Evolutionary conservation across 148 eudicot genomes (phyloP).

Genomic region (Amaranthus cruentus): DNA sequence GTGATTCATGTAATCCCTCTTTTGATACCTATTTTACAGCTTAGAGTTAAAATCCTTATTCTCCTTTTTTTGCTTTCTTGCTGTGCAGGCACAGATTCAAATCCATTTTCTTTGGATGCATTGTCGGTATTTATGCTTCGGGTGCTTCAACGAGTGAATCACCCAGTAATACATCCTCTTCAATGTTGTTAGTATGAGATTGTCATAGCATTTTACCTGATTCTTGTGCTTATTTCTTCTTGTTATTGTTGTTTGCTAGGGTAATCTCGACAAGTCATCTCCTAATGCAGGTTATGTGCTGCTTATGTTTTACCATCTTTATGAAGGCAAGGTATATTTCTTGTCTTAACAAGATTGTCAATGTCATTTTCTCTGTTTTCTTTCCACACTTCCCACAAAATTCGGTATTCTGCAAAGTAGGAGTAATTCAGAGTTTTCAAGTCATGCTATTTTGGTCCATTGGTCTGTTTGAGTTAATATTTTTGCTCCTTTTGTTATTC

Average conservation of each 20-base stretch:
- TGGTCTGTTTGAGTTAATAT: background rate
- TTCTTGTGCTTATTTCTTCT: background rate
- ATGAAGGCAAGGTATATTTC: conserved; percentile 74
- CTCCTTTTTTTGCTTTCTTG: background rate
- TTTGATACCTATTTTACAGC: background rate
- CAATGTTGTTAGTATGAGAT: background rate
- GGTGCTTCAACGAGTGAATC: conserved; percentile 80
- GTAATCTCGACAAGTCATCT: conserved; percentile 85
- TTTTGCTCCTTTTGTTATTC: conserved; percentile 10
- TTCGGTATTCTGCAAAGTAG: background rate
- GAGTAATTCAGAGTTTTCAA: background rate
- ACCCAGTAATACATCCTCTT: conserved; percentile 55
- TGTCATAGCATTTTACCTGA: background rate
- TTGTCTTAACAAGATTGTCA: background rate
- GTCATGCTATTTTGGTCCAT: background rate
- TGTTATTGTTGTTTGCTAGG: conserved; percentile 37
- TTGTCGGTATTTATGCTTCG: conserved; percentile 80
- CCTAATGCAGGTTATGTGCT: conserved; percentile 84
- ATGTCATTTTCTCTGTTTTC: background rate
- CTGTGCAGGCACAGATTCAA: conserved; percentile 74
- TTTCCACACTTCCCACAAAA: background rate
- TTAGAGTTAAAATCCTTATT: background rate
- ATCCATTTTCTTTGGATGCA: conserved; percentile 88
- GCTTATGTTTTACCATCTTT: conserved; percentile 87
- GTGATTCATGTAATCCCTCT: background rate